Evolutionary conservation across 2,329 filamentous ascomycete genomes (phyloP), one percentile per base, ranked within the genome.

Genomic region (Myotisia sp.): DNA sequence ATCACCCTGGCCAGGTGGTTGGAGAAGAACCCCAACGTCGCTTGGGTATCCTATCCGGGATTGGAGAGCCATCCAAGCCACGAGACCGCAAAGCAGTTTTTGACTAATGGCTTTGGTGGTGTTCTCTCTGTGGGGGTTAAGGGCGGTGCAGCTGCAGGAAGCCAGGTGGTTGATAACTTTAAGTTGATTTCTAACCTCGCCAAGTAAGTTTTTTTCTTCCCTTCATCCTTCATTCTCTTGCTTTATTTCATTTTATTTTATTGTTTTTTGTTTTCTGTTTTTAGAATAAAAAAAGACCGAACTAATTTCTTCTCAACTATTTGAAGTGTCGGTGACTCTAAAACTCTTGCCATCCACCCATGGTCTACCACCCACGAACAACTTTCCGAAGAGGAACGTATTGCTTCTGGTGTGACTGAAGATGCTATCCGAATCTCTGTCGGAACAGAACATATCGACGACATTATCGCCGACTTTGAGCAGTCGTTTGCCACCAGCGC

Each of bases 351-450:
- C 16, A 92, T 94, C 47, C 86, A 94, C 60, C 87, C 87, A 14
- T 93, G 85, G 83, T 81, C 77, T 4, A 94, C 87, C 2, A 95
- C 87, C 2, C 87, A 95, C 57, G 81, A 92, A 65, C 87, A 95
- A 64, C 68, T 95, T 38, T 75, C 67, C 16, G 79, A 87, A 19
- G 70, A 85, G 53, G 87, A 94, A 67, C 83, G 76, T 60, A 54
- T 69, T 33, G 75, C 64, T 52, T 87, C 82, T 14, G 87, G 87
- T 47, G 83, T 90, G 7, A 90, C 83, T 10, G 55, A 84, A 69
- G 87, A 92, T 52, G 74, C 86, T 24, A 93, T 95, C 58, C 81
- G 87, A 42, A 90, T 95, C 51, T 94, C 86, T 0, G 86, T 94
- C 39, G 87, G 87, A 34, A 92, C 80, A 1, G 87, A 95, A 64